phyloP scores from a whole-genome alignment of 495 filamentous ascomycete species.

The Corynascus novoguineensis region DNA sequence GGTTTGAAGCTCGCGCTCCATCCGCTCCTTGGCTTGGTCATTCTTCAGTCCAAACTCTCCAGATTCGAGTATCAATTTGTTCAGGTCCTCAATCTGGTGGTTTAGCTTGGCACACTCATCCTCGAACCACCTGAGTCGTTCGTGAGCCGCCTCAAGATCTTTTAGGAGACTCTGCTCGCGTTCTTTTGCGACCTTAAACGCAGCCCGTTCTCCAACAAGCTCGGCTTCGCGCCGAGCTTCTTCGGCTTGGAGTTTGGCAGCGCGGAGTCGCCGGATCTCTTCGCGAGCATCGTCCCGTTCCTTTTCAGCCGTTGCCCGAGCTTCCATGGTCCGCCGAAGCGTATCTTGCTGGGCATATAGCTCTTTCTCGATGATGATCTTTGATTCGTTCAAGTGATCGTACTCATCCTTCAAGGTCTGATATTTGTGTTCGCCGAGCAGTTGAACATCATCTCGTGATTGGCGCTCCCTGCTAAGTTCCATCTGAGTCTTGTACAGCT shows the following conservation, averaged over 20 bases:
- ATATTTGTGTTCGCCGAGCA: conserved; percentile 86
- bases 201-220: conserved; percentile 69
- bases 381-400: conserved; percentile 82
- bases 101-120: conserved; percentile 68
- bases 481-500: conserved; percentile 77
- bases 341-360: conserved; percentile 97
- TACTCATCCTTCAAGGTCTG: conserved; percentile 77
- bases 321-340: conserved; percentile 80
- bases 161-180: conserved; percentile 69
- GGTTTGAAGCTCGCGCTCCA: conserved; percentile 88
- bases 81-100: conserved; percentile 71
- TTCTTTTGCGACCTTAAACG: conserved; percentile 72
- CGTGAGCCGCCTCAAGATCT: conserved; percentile 69
- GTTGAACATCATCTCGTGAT: conserved; percentile 90
- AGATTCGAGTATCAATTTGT: conserved; percentile 77
- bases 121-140: conserved; percentile 67
- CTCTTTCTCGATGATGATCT: conserved; percentile 97
- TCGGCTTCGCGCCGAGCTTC: conserved; percentile 80
- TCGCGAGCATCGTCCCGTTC: conserved; percentile 84
- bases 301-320: conserved; percentile 67
- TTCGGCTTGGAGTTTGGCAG: conserved; percentile 77
- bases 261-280: conserved; percentile 75
- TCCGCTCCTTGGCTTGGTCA: conserved; percentile 87
- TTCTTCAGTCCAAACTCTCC: conserved; percentile 79
- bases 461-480: conserved; percentile 90